These are phyloP conservation scores for Backusella psychrophila DNA, from an alignment of 192 early-diverging fungal genomes.

Conservation along the genomic window DNA sequence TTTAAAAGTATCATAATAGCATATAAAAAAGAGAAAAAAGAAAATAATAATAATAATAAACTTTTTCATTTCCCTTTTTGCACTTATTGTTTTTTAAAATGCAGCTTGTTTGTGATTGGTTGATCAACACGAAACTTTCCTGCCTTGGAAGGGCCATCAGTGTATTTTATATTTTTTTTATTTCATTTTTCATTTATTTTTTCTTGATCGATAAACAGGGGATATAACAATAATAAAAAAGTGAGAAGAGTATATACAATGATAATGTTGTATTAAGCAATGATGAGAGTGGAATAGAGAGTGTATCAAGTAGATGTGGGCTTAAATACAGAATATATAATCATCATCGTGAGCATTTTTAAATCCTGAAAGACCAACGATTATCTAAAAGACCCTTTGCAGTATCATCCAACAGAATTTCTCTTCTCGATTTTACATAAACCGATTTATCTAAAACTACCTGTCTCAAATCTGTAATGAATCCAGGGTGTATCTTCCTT, in stretches of 20 bases:
- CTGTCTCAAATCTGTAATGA: constrained; percentile 79
- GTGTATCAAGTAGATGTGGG: background rate
- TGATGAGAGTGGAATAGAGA: background rate
- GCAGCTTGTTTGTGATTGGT: background rate
- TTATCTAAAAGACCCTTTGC: constrained; percentile 81
- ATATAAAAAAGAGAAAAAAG: background rate
- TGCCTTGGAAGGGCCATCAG: background rate
- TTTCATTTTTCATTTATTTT: background rate
- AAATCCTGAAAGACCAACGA: constrained; percentile 66
- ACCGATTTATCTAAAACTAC: constrained; percentile 91
- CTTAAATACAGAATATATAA: background rate
- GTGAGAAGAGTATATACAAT: background rate
- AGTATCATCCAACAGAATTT: constrained; percentile 90
- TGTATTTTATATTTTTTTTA: too few species aligned
- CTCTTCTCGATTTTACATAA: constrained; percentile 85
- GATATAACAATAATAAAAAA: background rate
- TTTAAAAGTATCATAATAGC: background rate
- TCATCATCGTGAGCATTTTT: background rate
- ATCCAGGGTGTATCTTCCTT: constrained; percentile 71
- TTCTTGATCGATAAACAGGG: background rate
- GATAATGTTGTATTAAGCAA: background rate
- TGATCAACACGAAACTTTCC: background rate
- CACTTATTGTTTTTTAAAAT: too few species aligned
- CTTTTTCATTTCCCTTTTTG: too few species aligned
- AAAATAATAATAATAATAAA: too few species aligned